A percentile compares a stretch with the other conserved stretches of the same genome.
phyloP scores from a whole-genome alignment of 2,329 filamentous ascomycete species.

The Coniochaeta hoffmannii region DNA sequence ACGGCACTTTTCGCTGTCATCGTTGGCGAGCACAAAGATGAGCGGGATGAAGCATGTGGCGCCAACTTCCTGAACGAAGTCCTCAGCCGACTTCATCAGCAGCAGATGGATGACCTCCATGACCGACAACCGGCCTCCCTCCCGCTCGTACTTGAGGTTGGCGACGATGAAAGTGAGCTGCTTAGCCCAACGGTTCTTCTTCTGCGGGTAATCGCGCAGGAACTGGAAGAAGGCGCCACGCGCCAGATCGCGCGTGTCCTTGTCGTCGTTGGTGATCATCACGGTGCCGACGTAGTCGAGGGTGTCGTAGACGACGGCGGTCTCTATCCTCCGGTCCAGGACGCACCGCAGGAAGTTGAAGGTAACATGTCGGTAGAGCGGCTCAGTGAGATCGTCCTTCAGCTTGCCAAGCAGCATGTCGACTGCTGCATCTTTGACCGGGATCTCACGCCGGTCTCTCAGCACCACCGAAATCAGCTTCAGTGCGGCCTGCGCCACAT shows the following conservation, averaged over 20 bases:
- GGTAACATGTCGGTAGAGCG: conserved; percentile 82
- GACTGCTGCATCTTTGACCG: conserved; percentile 72
- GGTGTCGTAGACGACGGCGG: conserved; percentile 82
- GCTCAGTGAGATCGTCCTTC: conserved; percentile 84
- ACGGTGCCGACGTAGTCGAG: conserved; percentile 82
- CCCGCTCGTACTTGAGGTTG: conserved; percentile 84
- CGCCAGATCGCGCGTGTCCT: conserved; percentile 78
- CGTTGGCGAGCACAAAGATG: conserved; percentile 79
- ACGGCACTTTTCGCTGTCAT: conserved; percentile 79
- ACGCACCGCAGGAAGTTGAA: conserved; percentile 92
- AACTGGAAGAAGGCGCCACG: conserved; percentile 91
- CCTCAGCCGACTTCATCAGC: conserved; percentile 76
- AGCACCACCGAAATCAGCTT: conserved; percentile 83
- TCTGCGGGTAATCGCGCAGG: conserved; percentile 88
- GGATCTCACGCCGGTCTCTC: conserved; percentile 68
- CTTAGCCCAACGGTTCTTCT: conserved; percentile 79
- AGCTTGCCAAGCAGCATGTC: conserved; percentile 77
- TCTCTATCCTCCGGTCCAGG: conserved; percentile 76
- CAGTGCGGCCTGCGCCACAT: conserved; percentile 78
- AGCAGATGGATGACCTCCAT: conserved; percentile 86
- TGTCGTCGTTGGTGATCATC: conserved; percentile 95
- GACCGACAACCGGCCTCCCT: conserved; percentile 82
- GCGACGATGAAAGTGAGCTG: conserved; percentile 83
- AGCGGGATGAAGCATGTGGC: conserved; percentile 79
- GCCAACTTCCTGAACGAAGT: conserved; percentile 75